These are phyloP conservation scores for Ganoderma meredithae DNA, from an alignment of 1,284 basidiomycete species.

Conservation along the genomic window DNA sequence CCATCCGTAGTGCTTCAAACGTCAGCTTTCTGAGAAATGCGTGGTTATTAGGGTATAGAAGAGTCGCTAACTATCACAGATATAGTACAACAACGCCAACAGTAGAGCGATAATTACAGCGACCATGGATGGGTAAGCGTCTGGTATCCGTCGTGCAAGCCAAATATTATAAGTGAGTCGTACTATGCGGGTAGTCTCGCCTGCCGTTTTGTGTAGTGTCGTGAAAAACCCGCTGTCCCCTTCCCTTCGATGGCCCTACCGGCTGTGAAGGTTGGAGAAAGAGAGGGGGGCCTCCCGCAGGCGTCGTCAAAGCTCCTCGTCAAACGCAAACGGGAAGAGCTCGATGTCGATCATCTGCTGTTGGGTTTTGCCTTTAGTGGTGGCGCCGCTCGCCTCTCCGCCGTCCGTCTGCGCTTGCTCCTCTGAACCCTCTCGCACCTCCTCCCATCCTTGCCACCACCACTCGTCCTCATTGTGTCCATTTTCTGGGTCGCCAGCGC, in stretches of 20 bases:
- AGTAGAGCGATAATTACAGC: constrained; percentile 5
- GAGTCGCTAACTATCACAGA: neutral
- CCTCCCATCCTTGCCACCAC: constrained; percentile 40
- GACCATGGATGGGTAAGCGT: constrained; percentile 7
- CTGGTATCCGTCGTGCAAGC: constrained; percentile 11
- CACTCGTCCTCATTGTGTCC: constrained; percentile 26
- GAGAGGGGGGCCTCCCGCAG: neutral
- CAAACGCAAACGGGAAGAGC: constrained; percentile 7
- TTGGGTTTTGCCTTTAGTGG: constrained; percentile 1
- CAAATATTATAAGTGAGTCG: constrained; percentile 6
- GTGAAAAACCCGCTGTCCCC: neutral
- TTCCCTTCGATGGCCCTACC: neutral
- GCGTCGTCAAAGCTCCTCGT: constrained; percentile 11
- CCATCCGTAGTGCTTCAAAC: neutral
- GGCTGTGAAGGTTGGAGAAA: neutral
- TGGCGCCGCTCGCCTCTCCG: constrained; percentile 6
- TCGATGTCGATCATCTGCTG: constrained; percentile 8
- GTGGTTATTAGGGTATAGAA: neutral
- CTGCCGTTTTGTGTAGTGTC: constrained; percentile 5
- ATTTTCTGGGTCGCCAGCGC: constrained; percentile 5
- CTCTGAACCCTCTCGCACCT: constrained; percentile 24
- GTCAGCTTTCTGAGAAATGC: neutral
- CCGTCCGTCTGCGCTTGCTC: constrained; percentile 8
- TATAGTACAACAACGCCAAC: constrained; percentile 14
- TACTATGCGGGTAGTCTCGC: constrained; percentile 3